A percentile compares a stretch with the other conserved stretches of the same genome.
phyloP scores from a whole-genome alignment of 257 asterid species.

The Rauvolfia tetraphylla region DNA sequence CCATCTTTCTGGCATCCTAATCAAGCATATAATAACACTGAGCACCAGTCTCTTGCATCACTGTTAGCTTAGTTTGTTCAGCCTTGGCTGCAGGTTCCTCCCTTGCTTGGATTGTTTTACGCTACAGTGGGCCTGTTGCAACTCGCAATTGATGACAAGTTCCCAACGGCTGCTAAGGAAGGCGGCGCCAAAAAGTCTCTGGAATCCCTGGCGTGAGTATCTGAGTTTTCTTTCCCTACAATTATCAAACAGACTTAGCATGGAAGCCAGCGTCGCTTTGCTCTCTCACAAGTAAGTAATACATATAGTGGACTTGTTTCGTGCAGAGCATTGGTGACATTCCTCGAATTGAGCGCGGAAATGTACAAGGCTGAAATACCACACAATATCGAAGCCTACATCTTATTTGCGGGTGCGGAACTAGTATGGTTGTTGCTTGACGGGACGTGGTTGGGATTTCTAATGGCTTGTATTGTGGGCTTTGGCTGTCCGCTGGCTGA shows the following conservation, averaged over 20 bases:
- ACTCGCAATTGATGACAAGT: conserved; percentile 42
- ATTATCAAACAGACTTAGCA: too few relatives aligned
- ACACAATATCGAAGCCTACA: conserved; percentile 59
- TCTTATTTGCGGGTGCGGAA: conserved; percentile 60
- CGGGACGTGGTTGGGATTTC: conserved; percentile 52
- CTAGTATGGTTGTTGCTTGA: conserved; percentile 57
- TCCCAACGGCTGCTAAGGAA: conserved; percentile 21
- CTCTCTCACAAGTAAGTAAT: background rate
- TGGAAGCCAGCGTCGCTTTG: background rate
- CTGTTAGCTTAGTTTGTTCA: background rate
- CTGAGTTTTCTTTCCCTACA: too few relatives aligned
- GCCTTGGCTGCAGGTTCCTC: conserved; percentile 51
- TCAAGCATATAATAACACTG: too few relatives aligned
- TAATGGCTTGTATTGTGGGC: conserved; percentile 61
- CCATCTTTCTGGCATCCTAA: background rate
- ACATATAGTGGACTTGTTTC: background rate
- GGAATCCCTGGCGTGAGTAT: conserved; percentile 50
- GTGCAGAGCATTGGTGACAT: conserved; percentile 49
- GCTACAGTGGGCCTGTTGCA: conserved; percentile 59
- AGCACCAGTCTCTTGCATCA: too few relatives aligned
- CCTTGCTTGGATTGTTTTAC: conserved; percentile 69
- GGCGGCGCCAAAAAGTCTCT: conserved; percentile 31
- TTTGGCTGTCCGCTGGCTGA: conserved; percentile 65
- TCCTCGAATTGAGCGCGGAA: conserved; percentile 70
- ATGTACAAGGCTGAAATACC: conserved; percentile 64